Evolutionary conservation across 1,284 basidiomycete species (phyloP).

Genomic region (Trametes versicolor): DNA sequence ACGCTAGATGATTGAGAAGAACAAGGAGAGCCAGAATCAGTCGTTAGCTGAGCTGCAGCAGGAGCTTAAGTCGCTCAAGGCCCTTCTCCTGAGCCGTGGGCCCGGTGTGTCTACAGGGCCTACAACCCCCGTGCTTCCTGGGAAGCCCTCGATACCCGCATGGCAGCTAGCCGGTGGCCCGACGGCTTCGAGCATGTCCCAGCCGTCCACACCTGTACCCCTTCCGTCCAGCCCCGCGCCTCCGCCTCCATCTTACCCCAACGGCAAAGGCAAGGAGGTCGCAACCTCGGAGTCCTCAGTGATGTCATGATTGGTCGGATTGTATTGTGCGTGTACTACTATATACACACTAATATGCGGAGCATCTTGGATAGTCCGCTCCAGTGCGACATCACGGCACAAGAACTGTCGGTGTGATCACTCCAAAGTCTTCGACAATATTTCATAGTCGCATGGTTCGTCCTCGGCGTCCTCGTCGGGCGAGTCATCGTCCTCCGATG

Average conservation of each 20-base stretch:
- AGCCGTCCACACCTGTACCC: slow-evolving; percentile 37
- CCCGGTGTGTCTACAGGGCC: slow-evolving; percentile 60
- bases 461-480: slow-evolving; percentile 43
- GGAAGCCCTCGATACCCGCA: slow-evolving; percentile 83
- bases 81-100: slow-evolving; percentile 86
- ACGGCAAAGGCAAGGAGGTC: slow-evolving; percentile 47
- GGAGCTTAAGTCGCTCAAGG: slow-evolving; percentile 95
- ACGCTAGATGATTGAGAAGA: slow-evolving; percentile 91
- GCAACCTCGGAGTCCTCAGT: slow-evolving; percentile 25
- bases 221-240: slow-evolving; percentile 26
- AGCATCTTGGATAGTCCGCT: background rate
- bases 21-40: slow-evolving; percentile 84
- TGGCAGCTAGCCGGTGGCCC: slow-evolving; percentile 78
- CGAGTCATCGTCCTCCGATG: slow-evolving; percentile 43
- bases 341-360: background rate
- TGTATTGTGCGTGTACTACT: slow-evolving; percentile 11
- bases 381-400: too few relatives aligned
- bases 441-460: slow-evolving; percentile 59
- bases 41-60: slow-evolving; percentile 89
- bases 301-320: slow-evolving; percentile 8
- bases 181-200: slow-evolving; percentile 26
- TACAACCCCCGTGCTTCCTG: slow-evolving; percentile 58
- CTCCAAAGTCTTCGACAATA: slow-evolving; percentile 55
- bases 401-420: background rate
- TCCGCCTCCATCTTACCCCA: slow-evolving; percentile 30